Conservation (phyloP, 1,284 basidiomycete species). For the Golubevia pallescens region DNA sequence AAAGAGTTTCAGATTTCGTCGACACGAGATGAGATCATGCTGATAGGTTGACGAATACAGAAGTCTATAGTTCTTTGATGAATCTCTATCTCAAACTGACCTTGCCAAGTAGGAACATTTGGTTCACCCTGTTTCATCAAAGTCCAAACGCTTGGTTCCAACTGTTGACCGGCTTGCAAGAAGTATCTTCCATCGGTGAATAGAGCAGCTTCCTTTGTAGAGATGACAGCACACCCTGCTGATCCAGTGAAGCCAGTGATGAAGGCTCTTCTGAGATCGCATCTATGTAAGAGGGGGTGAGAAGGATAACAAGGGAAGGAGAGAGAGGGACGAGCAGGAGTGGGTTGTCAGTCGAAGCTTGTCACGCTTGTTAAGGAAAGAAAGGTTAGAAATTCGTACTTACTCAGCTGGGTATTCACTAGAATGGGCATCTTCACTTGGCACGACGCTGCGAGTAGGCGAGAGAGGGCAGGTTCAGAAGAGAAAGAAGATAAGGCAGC, state of each 20-base stretch:
- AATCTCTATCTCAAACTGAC: slow-evolving; percentile 11
- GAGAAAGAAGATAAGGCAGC: too few species aligned
- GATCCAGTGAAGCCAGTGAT: slow-evolving; percentile 93
- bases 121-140: slow-evolving; percentile 80
- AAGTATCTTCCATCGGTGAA: slow-evolving; percentile 96
- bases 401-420: slow-evolving; percentile 75
- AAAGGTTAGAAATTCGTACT: background rate
- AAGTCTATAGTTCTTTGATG: background rate
- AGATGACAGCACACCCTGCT: slow-evolving; percentile 81
- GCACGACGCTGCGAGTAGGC: slow-evolving; percentile 65
- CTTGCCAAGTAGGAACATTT: slow-evolving; percentile 89
- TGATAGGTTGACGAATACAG: slow-evolving; percentile 6
- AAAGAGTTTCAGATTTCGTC: slow-evolving; percentile 76
- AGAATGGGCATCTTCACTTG: slow-evolving; percentile 72
- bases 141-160: slow-evolving; percentile 83
- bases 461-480: too few species aligned
- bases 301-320: background rate
- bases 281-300: background rate
- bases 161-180: slow-evolving; percentile 85
- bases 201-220: slow-evolving; percentile 74
- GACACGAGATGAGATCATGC: slow-evolving; percentile 71
- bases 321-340: background rate
- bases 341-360: too few species aligned
- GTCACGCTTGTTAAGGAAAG: background rate
- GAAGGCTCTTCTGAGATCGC: slow-evolving; percentile 82